A percentile compares a stretch with the other conserved stretches of the same genome.
These are phyloP conservation scores for Arctostaphylos glauca DNA, from an alignment of 148 eudicot genomes.

Conservation along the genomic window DNA sequence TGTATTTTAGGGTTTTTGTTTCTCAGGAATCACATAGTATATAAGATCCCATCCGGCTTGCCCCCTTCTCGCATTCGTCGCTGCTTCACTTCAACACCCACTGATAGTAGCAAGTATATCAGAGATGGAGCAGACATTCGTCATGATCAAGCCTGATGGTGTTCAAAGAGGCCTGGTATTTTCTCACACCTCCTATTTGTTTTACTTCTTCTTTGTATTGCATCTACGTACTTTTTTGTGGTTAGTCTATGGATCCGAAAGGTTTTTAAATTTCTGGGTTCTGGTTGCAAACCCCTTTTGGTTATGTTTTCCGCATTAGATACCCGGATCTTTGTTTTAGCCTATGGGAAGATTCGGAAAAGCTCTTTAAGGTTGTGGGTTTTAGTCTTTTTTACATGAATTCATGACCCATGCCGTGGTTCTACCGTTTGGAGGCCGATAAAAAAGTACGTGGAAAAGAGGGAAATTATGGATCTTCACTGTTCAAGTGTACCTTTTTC, in stretches of 20 bases:
- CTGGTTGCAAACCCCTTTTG: background rate
- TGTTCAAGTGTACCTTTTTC: background rate
- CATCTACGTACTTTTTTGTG: background rate
- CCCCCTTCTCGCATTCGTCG: too few species aligned
- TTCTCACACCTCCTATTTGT: background rate
- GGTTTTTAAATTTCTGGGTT: background rate
- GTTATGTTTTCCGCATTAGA: background rate
- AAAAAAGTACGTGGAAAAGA: background rate
- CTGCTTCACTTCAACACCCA: background rate
- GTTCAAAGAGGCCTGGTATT: conserved; percentile 72
- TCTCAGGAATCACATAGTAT: background rate
- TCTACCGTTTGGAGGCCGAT: background rate
- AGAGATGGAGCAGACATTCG: conserved; percentile 72
- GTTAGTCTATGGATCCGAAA: background rate
- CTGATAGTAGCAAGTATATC: background rate
- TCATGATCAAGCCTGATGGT: conserved; percentile 90
- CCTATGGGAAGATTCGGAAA: background rate
- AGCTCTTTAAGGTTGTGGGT: background rate
- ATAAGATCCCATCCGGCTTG: background rate
- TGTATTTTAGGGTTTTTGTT: background rate
- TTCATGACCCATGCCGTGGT: background rate
- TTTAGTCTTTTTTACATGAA: background rate
- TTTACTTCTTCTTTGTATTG: background rate
- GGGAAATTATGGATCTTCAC: background rate
- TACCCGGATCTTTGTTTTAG: background rate